Percentiles rank a stretch among this genome's conserved stretches.
Conservation (phyloP, 2,329 filamentous ascomycete species). For the Neophaeococcomyces mojaviensis region DNA sequence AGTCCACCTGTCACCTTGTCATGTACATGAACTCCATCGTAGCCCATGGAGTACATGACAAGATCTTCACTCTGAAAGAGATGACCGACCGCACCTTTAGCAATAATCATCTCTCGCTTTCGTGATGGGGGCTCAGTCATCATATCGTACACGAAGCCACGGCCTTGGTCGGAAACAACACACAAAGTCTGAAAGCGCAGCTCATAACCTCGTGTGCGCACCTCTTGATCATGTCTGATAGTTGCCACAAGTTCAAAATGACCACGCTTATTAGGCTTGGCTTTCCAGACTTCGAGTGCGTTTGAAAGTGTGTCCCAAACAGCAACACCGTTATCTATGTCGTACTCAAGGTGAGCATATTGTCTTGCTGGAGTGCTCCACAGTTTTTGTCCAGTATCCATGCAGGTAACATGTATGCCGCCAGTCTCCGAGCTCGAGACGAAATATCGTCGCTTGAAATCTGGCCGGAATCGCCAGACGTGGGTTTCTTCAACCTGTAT, state of each 20-base stretch:
- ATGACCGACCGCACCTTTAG: slow-evolving; percentile 37
- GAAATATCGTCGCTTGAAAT: slow-evolving; percentile 41
- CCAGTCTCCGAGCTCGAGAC: slow-evolving; percentile 40
- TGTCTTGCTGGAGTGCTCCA: slow-evolving; percentile 35
- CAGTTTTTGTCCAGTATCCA: slow-evolving; percentile 36
- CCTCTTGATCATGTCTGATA: slow-evolving; percentile 35
- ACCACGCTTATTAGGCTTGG: slow-evolving; percentile 30
- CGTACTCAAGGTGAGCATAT: slow-evolving; percentile 42
- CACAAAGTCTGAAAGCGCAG: slow-evolving; percentile 38
- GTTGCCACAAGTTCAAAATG: slow-evolving; percentile 35
- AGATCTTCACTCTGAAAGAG: slow-evolving; percentile 35
- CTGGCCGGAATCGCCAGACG: slow-evolving; percentile 40
- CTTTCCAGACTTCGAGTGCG: slow-evolving; percentile 40
- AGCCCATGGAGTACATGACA: slow-evolving; percentile 40
- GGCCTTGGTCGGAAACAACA: slow-evolving; percentile 38
- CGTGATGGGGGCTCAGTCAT: slow-evolving; percentile 25
- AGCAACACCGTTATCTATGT: slow-evolving; percentile 34
- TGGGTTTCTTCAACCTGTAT: slow-evolving; percentile 35
- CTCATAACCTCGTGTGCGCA: slow-evolving; percentile 38
- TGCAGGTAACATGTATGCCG: slow-evolving; percentile 40
- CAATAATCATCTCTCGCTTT: slow-evolving; percentile 32
- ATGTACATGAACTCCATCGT: slow-evolving; percentile 36
- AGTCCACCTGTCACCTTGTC: slow-evolving; percentile 33
- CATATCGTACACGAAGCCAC: slow-evolving; percentile 42
- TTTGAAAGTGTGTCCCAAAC: slow-evolving; percentile 40